Percentiles rank a stretch among this genome's conserved stretches.
These are phyloP conservation scores for Cercospora sojina DNA, from an alignment of 2,329 filamentous ascomycete genomes.

Conservation along the genomic window DNA sequence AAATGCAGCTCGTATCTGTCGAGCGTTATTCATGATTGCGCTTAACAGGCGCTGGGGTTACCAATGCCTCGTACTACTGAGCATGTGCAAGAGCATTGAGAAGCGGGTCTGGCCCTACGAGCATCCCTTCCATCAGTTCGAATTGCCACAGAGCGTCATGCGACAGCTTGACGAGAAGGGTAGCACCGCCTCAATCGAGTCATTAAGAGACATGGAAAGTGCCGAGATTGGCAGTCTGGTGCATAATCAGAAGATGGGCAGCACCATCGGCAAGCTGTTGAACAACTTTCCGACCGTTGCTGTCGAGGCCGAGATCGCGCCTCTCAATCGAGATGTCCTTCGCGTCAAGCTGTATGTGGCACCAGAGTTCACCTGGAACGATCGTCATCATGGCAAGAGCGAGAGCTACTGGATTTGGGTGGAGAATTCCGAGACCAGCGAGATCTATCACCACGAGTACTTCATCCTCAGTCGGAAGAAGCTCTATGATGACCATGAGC, in stretches of 20 bases:
- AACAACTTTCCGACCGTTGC: slow-evolving; percentile 90
- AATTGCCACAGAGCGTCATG: slow-evolving; percentile 78
- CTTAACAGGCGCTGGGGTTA: slow-evolving; percentile 94
- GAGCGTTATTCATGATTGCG: slow-evolving; percentile 95
- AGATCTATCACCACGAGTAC: slow-evolving; percentile 97
- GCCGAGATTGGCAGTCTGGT: slow-evolving; percentile 88
- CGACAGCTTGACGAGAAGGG: slow-evolving; percentile 83
- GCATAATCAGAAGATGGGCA: slow-evolving; percentile 85
- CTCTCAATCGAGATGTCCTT: slow-evolving; percentile 89
- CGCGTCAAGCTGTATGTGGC: slow-evolving; percentile 84
- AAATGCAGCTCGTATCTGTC: slow-evolving; percentile 89
- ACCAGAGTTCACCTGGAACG: slow-evolving; percentile 93
- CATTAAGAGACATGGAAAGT: slow-evolving; percentile 87
- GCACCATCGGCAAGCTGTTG: slow-evolving; percentile 74
- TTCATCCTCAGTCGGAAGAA: slow-evolving; percentile 91
- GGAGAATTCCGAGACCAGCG: slow-evolving; percentile 93
- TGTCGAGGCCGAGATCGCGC: slow-evolving; percentile 91
- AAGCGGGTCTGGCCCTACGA: slow-evolving; percentile 93
- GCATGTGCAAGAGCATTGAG: slow-evolving; percentile 94
- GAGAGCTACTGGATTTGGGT: slow-evolving; percentile 99
- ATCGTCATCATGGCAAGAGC: slow-evolving; percentile 86
- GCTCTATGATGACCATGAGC: slow-evolving; percentile 91
- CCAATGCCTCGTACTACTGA: slow-evolving; percentile 86
- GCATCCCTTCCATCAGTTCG: slow-evolving; percentile 93
- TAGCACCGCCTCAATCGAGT: slow-evolving; percentile 69